Conservation (phyloP, 2,329 filamentous ascomycete genomes). For the Fusarium sp. region DNA sequence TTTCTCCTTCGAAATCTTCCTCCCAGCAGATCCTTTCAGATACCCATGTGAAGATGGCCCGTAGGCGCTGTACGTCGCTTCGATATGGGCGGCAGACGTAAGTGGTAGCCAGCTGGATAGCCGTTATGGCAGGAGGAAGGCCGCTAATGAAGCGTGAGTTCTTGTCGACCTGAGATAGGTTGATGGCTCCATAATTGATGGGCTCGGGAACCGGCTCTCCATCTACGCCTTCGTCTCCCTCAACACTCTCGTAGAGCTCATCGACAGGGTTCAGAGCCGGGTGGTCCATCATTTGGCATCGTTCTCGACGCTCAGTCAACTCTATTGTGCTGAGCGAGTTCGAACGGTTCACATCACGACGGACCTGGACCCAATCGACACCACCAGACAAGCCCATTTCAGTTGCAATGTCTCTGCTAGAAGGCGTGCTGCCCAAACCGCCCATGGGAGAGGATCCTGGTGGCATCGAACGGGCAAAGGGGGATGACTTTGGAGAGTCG, state of each 20-base stretch:
- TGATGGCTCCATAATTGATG: constrained; percentile 83
- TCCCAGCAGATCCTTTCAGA: constrained; percentile 97
- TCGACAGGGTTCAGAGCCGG: constrained; percentile 90
- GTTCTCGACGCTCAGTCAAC: constrained; percentile 83
- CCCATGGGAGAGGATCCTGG: constrained; percentile 58
- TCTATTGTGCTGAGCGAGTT: constrained; percentile 94
- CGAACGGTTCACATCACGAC: constrained; percentile 93
- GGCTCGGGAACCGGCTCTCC: constrained; percentile 85
- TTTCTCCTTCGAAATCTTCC: constrained; percentile 87
- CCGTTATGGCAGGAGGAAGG: constrained; percentile 84
- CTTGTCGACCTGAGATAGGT: constrained; percentile 91
- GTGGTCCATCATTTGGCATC: constrained; percentile 95
- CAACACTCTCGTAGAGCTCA: constrained; percentile 83
- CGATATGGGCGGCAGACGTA: constrained; percentile 95
- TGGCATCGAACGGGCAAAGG: constrained; percentile 56
- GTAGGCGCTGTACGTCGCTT: constrained; percentile 90
- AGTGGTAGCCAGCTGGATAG: constrained; percentile 84
- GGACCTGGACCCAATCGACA: constrained; percentile 96
- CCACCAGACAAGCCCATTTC: constrained; percentile 76
- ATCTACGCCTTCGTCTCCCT: constrained; percentile 91
- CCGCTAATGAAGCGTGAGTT: constrained; percentile 90
- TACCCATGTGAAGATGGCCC: constrained; percentile 98
- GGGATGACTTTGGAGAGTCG: constrained; percentile 56
- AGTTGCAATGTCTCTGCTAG: constrained; percentile 65
- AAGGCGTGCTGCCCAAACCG: constrained; percentile 50